phyloP scores from a whole-genome alignment of 352 stramenopile genomes.

The Aphanomyces astaci region DNA sequence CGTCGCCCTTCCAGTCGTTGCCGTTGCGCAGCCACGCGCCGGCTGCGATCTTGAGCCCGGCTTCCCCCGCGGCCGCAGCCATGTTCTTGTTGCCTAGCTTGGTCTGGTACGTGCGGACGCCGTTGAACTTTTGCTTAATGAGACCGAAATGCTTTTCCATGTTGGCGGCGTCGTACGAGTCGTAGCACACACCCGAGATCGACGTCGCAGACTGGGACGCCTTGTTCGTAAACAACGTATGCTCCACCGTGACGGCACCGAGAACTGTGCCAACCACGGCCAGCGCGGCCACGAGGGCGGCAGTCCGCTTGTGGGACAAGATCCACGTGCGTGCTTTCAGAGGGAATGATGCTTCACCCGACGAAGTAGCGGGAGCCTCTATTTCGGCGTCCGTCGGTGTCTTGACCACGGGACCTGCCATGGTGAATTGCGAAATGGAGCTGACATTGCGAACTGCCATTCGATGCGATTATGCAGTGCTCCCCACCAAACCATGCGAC shows the following conservation, averaged over 20 bases:
- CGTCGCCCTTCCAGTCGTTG: slow-evolving; percentile 33
- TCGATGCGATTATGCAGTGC: too few species aligned
- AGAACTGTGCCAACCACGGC: slow-evolving; percentile 3
- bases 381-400: background rate
- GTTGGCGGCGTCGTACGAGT: slow-evolving; percentile 7
- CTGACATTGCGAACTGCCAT: too few species aligned
- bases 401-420: background rate
- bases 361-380: background rate
- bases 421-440: too few species aligned
- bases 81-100: slow-evolving; percentile 38
- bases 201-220: background rate
- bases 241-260: background rate
- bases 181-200: slow-evolving; percentile 14
- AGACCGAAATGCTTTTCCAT: slow-evolving; percentile 14
- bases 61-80: slow-evolving; percentile 33
- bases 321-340: background rate
- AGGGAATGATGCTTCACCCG: background rate
- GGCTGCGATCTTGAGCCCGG: slow-evolving; percentile 42
- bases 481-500: too few species aligned
- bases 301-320: background rate
- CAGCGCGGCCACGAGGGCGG: background rate
- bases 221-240: background rate
- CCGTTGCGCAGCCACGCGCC: slow-evolving; percentile 41
- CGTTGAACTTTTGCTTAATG: slow-evolving; percentile 32
- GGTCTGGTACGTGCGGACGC: slow-evolving; percentile 62